These are phyloP conservation scores for Auricularia auricula-judae DNA, from an alignment of 768 basidiomycete species.

Conservation along the genomic window DNA sequence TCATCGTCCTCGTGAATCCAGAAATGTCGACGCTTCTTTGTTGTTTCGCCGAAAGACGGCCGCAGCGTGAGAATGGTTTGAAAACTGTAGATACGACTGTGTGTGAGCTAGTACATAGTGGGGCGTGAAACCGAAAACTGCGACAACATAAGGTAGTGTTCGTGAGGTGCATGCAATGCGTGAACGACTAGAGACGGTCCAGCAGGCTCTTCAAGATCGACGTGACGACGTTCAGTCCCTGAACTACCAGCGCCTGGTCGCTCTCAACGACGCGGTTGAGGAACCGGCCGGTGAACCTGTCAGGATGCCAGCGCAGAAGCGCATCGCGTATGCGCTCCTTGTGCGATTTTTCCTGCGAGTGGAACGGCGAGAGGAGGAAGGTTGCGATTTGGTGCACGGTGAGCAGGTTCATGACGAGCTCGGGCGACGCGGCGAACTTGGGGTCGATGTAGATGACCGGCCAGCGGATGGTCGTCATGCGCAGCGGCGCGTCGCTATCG, in stretches of 20 bases:
- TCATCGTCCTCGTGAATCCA: too few species aligned
- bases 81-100: too few species aligned
- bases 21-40: too few species aligned
- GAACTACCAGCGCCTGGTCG: neutral
- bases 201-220: neutral
- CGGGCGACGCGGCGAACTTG: neutral
- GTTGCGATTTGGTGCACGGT: neutral
- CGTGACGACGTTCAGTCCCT: neutral
- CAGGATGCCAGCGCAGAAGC: constrained; percentile 73
- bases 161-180: too few species aligned
- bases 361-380: neutral
- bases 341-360: constrained; percentile 1
- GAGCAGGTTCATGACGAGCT: neutral
- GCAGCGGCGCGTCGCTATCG: neutral
- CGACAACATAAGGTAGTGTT: too few species aligned
- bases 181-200: neutral
- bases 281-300: constrained; percentile 31
- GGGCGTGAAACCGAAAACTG: too few species aligned
- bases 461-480: neutral
- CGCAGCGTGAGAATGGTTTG: too few species aligned
- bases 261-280: neutral
- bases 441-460: neutral
- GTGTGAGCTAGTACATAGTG: too few species aligned
- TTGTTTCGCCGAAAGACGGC: too few species aligned
- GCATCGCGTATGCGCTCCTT: constrained; percentile 60